A percentile compares a stretch with the other conserved stretches of the same genome.
Conservation (phyloP, 768 basidiomycete species). For the Psilocybe sp. region DNA sequence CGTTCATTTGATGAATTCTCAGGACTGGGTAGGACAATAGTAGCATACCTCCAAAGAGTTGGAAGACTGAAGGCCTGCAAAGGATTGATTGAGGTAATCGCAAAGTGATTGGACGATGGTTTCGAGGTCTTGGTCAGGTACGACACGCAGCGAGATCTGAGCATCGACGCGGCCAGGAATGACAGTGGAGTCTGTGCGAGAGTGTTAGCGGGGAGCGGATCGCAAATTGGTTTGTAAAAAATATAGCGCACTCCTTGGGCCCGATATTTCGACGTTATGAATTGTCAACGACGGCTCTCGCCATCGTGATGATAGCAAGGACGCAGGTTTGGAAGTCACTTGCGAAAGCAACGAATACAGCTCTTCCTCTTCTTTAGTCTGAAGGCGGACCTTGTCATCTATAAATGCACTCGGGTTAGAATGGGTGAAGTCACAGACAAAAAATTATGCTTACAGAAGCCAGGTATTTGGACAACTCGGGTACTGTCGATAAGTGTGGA, state of each 20-base stretch:
- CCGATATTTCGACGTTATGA: conserved; percentile 81
- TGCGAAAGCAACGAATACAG: conserved; percentile 68
- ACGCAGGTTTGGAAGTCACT: conserved; percentile 65
- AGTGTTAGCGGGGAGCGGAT: not conserved
- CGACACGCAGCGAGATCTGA: conserved; percentile 86
- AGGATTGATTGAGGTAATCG: conserved; percentile 55
- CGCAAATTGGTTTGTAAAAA: conserved; percentile 5
- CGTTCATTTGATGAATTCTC: not conserved
- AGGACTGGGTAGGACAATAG: not conserved
- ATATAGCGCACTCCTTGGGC: conserved; percentile 61
- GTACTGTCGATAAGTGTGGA: conserved; percentile 61
- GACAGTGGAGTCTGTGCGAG: conserved; percentile 68
- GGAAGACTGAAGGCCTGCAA: conserved; percentile 57
- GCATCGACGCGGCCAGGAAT: conserved; percentile 86
- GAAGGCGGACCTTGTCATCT: conserved; percentile 78
- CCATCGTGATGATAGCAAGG: conserved; percentile 78
- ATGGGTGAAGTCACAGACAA: too few relatives aligned
- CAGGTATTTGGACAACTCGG: conserved; percentile 65
- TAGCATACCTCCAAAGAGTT: conserved; percentile 68
- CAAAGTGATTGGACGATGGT: conserved; percentile 62
- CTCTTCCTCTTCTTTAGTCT: conserved; percentile 63
- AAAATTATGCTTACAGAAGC: conserved; percentile 63
- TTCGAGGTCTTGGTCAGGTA: conserved; percentile 87
- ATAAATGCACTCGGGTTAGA: not conserved
- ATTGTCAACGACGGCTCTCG: conserved; percentile 88